Conservation (phyloP, 495 filamentous ascomycete species). For the Penicillium paxilli region DNA sequence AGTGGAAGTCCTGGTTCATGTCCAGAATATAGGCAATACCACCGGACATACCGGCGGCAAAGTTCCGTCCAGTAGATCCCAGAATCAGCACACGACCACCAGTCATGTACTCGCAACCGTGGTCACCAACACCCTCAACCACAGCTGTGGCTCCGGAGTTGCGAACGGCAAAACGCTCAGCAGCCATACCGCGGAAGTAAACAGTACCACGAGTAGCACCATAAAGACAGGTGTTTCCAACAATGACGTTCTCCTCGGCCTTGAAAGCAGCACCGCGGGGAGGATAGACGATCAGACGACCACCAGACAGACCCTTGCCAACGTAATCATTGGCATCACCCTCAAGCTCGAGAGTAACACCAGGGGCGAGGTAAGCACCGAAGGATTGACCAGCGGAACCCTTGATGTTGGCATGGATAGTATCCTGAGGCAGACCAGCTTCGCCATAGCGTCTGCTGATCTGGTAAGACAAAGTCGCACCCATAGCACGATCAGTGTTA, state of each 20-base stretch:
- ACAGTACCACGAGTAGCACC: conserved; percentile 90
- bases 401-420: conserved; percentile 95
- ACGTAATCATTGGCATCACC: conserved; percentile 99
- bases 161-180: conserved; percentile 96
- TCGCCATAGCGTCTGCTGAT: conserved; percentile 93
- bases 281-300: conserved; percentile 94
- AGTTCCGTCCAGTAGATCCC: conserved; percentile 96
- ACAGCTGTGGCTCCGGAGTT: conserved; percentile 97
- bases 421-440: conserved; percentile 87
- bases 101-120: conserved; percentile 99
- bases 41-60: conserved; percentile 98
- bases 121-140: conserved; percentile 96
- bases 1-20: conserved; percentile 85
- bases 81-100: conserved; percentile 90
- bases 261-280: conserved; percentile 92
- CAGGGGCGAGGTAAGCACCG: conserved; percentile 91
- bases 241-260: conserved; percentile 95
- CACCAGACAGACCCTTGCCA: conserved; percentile 95
- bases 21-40: conserved; percentile 98
- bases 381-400: conserved; percentile 99
- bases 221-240: conserved; percentile 97
- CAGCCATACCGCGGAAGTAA: conserved; percentile 97
- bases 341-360: conserved; percentile 95
- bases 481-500: conserved; percentile 95
- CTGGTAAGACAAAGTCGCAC: conserved; percentile 94